Conservation (phyloP, 768 basidiomycete species). For the Pleurotus platypus region DNA sequence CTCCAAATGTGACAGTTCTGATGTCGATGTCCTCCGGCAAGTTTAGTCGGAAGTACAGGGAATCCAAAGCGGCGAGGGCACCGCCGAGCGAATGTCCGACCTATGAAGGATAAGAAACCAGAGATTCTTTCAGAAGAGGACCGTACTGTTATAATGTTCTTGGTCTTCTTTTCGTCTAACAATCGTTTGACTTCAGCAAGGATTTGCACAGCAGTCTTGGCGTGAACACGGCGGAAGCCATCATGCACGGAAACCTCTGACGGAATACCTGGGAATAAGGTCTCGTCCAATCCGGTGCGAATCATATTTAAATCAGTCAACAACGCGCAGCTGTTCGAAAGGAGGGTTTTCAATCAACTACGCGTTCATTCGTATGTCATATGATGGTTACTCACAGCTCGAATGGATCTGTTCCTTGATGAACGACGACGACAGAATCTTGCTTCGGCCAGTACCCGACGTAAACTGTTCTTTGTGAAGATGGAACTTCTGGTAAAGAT, state of each 20-base stretch:
- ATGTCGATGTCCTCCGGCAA: constrained; percentile 27
- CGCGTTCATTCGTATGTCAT: not conserved
- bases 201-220: constrained; percentile 29
- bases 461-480: constrained; percentile 15
- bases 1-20: constrained; percentile 33
- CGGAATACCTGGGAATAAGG: constrained; percentile 48
- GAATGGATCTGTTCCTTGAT: constrained; percentile 49
- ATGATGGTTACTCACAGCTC: constrained; percentile 29
- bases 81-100: constrained; percentile 40
- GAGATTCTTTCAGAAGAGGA: not conserved
- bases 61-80: constrained; percentile 38
- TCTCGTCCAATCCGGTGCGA: constrained; percentile 32
- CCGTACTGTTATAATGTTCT: not conserved
- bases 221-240: constrained; percentile 48
- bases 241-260: constrained; percentile 38
- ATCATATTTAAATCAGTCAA: constrained; percentile 43
- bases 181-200: constrained; percentile 37
- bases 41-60: constrained; percentile 32
- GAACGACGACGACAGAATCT: constrained; percentile 43
- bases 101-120: constrained; percentile 6
- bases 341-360: not conserved
- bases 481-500: not conserved
- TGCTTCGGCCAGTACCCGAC: constrained; percentile 46
- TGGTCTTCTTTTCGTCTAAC: constrained; percentile 27
- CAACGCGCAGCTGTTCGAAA: constrained; percentile 33